Base-by-base conservation (phyloP, 2,329 filamentous ascomycete species). In the Sordariomycetes sp. region DNA sequence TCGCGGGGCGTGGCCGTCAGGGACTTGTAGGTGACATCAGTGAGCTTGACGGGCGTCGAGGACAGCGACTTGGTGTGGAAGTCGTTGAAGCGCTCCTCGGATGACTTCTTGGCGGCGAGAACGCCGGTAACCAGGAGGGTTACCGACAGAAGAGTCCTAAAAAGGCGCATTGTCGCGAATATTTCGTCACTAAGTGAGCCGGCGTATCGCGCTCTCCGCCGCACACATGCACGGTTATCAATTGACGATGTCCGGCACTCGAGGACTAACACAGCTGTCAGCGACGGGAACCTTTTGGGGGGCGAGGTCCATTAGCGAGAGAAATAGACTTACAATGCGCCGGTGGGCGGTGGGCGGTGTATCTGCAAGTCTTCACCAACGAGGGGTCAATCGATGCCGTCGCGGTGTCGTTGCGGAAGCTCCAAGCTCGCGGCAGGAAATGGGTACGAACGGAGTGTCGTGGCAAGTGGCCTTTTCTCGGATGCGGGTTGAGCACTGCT, bases 1-100 rank as follows among this genome's bases (percentile, higher is more conserved):
- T 99, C 88, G 63, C 94, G 84, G 13, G 91, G 90, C 1, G 81
- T 73, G 17, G 81, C 74, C 2, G 89, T 95, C 63, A 97, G 74
- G 62, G 87, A 80, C 63, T 81, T 78, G 76, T 94, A 99, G 53
- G 78, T 76, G 25, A 74, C 72, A 69, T 96, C 90, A 69, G 85
- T 79, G 63, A 99, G 82, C 74, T 89, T 89, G 67, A 96, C 65
- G 5, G 90, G 86, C 28, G 80, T 72, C 3, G 80, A 79, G 51
- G 77, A 75, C 59, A 85, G 77, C 59, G 86, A 76, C 69, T 90
- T 84, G 62, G 80, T 68, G 67, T 86, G 83, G 73, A 84, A 92
- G 59, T 82, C 78, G 61, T 80, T 69, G 75, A 92, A 96, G 65
- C 81, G 83, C 68, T 89, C 82, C 60, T 67, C 72, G 48, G 69